Evolutionary conservation across 2,329 filamentous ascomycete species (phyloP), one percentile per base, ranked within the genome.

Genomic region (Colletotrichum godetiae): DNA sequence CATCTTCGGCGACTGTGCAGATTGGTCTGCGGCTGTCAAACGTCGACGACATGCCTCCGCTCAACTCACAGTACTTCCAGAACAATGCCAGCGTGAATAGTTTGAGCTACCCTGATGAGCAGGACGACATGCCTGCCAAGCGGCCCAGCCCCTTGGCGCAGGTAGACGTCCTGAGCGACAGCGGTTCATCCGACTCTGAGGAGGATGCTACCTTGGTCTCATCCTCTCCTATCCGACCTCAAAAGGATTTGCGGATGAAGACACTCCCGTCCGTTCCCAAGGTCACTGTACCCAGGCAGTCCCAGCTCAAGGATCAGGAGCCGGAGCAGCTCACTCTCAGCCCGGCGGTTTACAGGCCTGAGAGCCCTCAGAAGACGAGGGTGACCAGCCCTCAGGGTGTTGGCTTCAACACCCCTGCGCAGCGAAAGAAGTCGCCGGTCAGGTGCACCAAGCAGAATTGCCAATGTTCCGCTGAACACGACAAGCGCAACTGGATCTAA

Each of bases 21-120:
- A 94, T 94, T 64, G 92, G 92, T 1, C 84, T 94, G 19, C 88
- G 92, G 12, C 85, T 94, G 68, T 94, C 92, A 31, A 90, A 87
- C 67, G 86, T 88, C 37, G 83, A 87, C 15, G 87, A 90, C 75
- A 85, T 89, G 74, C 81, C 83, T 0, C 82, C 82, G 19, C 78
- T 82, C 22, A 77, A 81, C 53, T 79, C 65, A 74, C 81, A 70
- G 62, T 80, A 76, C 72, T 80, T 77, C 57, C 78, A 73, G 62
- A 76, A 83, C 74, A 74, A 81, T 67, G 69, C 82, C 72, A 82
- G 83, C 64, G 81, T 85, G 4, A 81, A 86, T 69, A 80, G 80
- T 62, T 78, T 87, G 42, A 81, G 80, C 52, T 84, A 79, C 64
- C 80, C 81, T 3, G 78, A 79, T 11, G 76, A 75, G 29, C 64